Evolutionary conservation across 345 rosid genomes (phyloP), one percentile per base, ranked within the genome.

Genomic region (Moricandia arvensis): DNA sequence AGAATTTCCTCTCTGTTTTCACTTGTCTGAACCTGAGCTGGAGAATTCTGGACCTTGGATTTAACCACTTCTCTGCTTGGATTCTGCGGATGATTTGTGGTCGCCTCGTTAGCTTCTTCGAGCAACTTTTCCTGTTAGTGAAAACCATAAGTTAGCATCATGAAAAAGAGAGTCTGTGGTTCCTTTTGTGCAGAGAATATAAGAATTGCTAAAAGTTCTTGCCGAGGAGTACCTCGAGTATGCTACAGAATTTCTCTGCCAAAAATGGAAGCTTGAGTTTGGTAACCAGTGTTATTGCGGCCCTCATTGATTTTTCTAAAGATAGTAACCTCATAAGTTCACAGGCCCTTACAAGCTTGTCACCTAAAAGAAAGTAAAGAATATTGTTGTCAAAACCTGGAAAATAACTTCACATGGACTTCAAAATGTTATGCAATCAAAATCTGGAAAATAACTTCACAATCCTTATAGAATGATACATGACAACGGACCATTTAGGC

Each of bases 181-280:
- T 41, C n/a, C n/a, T n/a, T n/a, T n/a, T n/a, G n/a, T n/a, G n/a
- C 18, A 21, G 61, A 21, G 61, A 5, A 69, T 34, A 47, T 63
- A 30, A 55, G 37, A 26, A 37, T 38, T 51, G 31, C 35, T 57
- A 26, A 54, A 34, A 18, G 37, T 24, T 45, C 5, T 45, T 35
- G 43, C 18, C 24, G 72, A 73, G 74, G 74, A 73, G 74, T 66
- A 89, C 97, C 91, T 95, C 99, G 68, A 90, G 82, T 75, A 95
- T 87, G 78, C 67, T 77, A 79, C 92, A 83, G 84, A 95, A 92
- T 26, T 90, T 85, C 72, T 90, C 97, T 1, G 97, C 99, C 75
- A 95, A 81, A 82, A 84, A 88, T 6, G 97, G 99, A 75, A 92
- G 96, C 87, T 92, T 92, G 80, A 95, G 83, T 69, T 89, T 87